A percentile compares a stretch with the other conserved stretches of the same genome.
These are phyloP conservation scores for Luzula sylvatica DNA, from an alignment of 176 grass and related monocot species.

Conservation along the genomic window DNA sequence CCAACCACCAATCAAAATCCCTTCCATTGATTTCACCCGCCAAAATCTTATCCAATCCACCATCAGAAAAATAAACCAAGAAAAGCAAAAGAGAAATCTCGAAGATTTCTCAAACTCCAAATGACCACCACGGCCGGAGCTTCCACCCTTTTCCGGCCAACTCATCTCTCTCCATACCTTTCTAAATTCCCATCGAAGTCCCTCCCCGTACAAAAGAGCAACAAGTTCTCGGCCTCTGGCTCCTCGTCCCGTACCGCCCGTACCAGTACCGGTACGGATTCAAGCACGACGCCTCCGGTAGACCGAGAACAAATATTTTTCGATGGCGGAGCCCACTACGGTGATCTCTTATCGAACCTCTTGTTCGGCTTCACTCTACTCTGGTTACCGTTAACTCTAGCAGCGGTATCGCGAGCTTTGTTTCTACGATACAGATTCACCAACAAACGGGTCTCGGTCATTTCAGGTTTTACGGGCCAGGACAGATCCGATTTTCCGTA, in stretches of 20 bases:
- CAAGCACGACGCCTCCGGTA: not conserved
- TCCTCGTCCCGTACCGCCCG: constrained; percentile 15
- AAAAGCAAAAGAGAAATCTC: not conserved
- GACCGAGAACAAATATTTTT: constrained; percentile 65
- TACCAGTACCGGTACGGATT: constrained; percentile 4
- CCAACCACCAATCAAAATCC: constrained; percentile 6
- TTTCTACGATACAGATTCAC: constrained; percentile 92
- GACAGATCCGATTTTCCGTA: constrained; percentile 92
- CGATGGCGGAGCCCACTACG: constrained; percentile 84
- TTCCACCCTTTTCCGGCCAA: constrained; percentile 11
- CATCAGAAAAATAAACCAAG: not conserved
- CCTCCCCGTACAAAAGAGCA: constrained; percentile 5
- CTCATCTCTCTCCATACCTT: not conserved
- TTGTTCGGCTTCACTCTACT: constrained; percentile 68
- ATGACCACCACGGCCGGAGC: constrained; percentile 8
- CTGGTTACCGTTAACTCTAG: constrained; percentile 87
- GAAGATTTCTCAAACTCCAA: constrained; percentile 13
- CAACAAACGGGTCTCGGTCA: constrained; percentile 63
- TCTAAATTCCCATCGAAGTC: not conserved
- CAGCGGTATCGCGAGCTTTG: constrained; percentile 70
- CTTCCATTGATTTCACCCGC: not conserved
- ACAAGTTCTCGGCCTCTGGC: constrained; percentile 24
- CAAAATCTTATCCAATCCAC: constrained; percentile 20
- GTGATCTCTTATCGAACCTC: constrained; percentile 72
- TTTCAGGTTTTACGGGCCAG: constrained; percentile 70